Evolutionary conservation across 441 rosid species (phyloP), one percentile per base, ranked within the genome.

Genomic region (Gossypium laxum): DNA sequence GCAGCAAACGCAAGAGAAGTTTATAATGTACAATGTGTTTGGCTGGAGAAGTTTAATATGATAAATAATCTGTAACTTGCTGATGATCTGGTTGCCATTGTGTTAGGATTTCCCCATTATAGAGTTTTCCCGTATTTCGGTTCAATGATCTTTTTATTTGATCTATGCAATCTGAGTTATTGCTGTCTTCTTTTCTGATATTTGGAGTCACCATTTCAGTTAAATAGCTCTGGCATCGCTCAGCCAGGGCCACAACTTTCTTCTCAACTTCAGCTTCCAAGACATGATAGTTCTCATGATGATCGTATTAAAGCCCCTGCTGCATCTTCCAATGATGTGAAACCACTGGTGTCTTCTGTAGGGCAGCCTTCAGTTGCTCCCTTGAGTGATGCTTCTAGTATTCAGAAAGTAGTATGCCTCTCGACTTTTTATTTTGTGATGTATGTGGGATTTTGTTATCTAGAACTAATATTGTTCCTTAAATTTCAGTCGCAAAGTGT

Each of bases 331-430:
- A 82, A 32, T 63, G 97, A 91, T 57, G 67, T 72, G 65, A 95
- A 87, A 73, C 82, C 84, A 19, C 79, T 82, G 79, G 71, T 79
- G 75, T 76, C 88, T 34, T 69, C 81, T 45, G 72, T 69, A 15
- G 83, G 82, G 38, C 88, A 77, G 70, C 74, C 88, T 47, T 70
- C 88, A 6, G 78, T 78, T 72, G 76, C 72, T 67, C 50, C 84
- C 60, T 71, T 70, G 5, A 79, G 72, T 70, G 97, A 91, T 78
- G 76, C 82, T 79, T 81, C 93, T 57, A 77, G 72, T 69, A 28
- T 61, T 73, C 90, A 80, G 73, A 91, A 87, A 89, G 99, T 92
- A 75, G 99, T 91, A 77, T 78, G 78, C 48, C 50, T 56, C 19
- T 34, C 76, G 14, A 4, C 57, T 55, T 18, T 28, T 10, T 28